A percentile compares a stretch with the other conserved stretches of the same genome.
These are phyloP conservation scores for Carpinus viminea DNA, from an alignment of 306 rosid genomes.

Conservation along the genomic window DNA sequence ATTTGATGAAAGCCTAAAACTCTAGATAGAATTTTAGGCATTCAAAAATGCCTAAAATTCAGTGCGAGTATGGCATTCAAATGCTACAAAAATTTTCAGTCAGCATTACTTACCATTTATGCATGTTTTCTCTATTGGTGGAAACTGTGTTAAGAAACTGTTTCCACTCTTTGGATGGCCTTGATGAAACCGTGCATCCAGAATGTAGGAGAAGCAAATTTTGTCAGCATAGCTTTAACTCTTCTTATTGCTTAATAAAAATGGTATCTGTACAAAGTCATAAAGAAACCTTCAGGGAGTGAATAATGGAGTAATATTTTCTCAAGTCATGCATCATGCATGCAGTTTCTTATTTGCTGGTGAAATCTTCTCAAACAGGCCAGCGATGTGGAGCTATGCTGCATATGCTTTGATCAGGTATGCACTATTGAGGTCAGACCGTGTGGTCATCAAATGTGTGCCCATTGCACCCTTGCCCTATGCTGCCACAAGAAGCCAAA, in stretches of 20 bases:
- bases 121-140: background rate
- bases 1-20: background rate
- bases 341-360: conserved; percentile 15
- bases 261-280: background rate
- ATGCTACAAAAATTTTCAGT: background rate
- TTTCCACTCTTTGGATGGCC: background rate
- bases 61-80: background rate
- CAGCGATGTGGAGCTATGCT: conserved; percentile 65
- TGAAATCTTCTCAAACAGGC: conserved; percentile 48
- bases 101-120: background rate
- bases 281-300: background rate
- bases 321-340: background rate
- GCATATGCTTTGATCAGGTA: conserved; percentile 87
- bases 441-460: conserved; percentile 95
- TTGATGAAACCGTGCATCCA: background rate
- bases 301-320: background rate
- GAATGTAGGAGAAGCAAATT: background rate
- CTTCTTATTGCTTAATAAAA: background rate
- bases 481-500: conserved; percentile 90
- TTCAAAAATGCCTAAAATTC: background rate
- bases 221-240: background rate
- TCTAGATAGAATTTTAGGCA: background rate
- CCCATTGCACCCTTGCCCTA: conserved; percentile 77
- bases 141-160: background rate
- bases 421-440: conserved; percentile 88